Evolutionary conservation across 1,284 basidiomycete genomes (phyloP).

Genomic region (Inonotus obliquus): DNA sequence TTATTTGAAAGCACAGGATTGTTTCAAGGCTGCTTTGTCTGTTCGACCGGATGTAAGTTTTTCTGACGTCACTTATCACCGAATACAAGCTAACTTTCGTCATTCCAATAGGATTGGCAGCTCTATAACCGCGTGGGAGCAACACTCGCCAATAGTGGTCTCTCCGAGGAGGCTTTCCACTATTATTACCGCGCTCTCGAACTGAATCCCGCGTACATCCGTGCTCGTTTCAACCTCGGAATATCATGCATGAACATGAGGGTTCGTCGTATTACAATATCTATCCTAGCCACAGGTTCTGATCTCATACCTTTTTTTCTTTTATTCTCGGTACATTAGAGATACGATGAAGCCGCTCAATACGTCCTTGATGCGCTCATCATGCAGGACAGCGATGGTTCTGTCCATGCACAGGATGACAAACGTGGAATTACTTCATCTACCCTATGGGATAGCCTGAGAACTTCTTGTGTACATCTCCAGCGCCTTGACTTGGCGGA

Average conservation of each 20-base stretch:
- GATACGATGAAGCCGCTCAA: conserved; percentile 79
- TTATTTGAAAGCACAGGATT: conserved; percentile 89
- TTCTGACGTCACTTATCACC: conserved; percentile 3
- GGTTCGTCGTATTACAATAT: conserved; percentile 38
- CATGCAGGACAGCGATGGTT: conserved; percentile 77
- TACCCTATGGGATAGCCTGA: conserved; percentile 82
- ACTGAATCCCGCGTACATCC: conserved; percentile 90
- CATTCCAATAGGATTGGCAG: conserved; percentile 74
- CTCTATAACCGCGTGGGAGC: conserved; percentile 96
- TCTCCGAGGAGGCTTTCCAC: conserved; percentile 76
- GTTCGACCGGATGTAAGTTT: conserved; percentile 78
- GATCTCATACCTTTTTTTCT: not conserved
- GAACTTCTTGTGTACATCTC: conserved; percentile 75
- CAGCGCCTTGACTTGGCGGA: conserved; percentile 68
- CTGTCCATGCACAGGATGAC: conserved; percentile 48
- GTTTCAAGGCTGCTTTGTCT: conserved; percentile 85
- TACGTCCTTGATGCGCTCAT: conserved; percentile 83
- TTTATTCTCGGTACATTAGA: conserved; percentile 34
- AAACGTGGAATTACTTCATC: conserved; percentile 69
- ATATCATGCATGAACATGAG: conserved; percentile 86
- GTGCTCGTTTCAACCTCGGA: conserved; percentile 89
- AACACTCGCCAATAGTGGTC: conserved; percentile 90
- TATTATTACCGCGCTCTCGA: conserved; percentile 91
- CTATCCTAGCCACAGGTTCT: not conserved
- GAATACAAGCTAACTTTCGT: not conserved